Evolutionary conservation across 2,329 filamentous ascomycete species (phyloP), one percentile per base, ranked within the genome.

Genomic region (Tricladium varicosporioides): DNA sequence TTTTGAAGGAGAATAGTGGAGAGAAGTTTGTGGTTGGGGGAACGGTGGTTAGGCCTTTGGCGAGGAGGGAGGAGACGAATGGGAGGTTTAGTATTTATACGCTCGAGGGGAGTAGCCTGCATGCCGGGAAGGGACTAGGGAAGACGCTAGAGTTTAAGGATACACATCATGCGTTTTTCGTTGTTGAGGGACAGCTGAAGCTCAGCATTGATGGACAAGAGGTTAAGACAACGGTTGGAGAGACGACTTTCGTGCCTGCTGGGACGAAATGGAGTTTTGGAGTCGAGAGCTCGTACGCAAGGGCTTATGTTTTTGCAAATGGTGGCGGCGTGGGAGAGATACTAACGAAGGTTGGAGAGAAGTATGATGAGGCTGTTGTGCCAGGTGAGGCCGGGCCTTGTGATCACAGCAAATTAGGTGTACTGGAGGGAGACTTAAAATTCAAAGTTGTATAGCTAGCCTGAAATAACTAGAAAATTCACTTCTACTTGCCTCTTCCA

Each of bases 51-150:
- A 33, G 79, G 19, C 80, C 81, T 0, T 75, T 84, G 31, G 75
- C 79, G 50, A 77, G 74, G 3, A 76, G 76, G 2, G 65, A 67
- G 18, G 77, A 84, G 63, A 77, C 74, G 27, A 68, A 69, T 22
- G 78, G 76, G 0, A 76, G 74, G 48, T 84, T 82, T 54, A 73
- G 78, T 9, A 82, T 84, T 56, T 79, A 76, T 1, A 78, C 76
- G 53, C 75, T 84, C 32, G 80, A 83, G 61, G 72, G 71, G 0
- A 77, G 72, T 1, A 70, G 67, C 53, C 58, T 70, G 0, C 77
- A 78, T 56, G 63, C 64, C 0, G 57, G 62, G 9, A 71, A 72
- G 5, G 56, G 74, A 0, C 71, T 79, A 2, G 64, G 63, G 0
- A 65, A 67, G 19, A 73, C 67, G 56, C 56, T 82, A 31, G 72